Percentiles rank a stretch among this genome's conserved stretches.
phyloP scores from a whole-genome alignment of 2,329 filamentous ascomycete species.

The Paraphaeosphaeria sporulosa region DNA sequence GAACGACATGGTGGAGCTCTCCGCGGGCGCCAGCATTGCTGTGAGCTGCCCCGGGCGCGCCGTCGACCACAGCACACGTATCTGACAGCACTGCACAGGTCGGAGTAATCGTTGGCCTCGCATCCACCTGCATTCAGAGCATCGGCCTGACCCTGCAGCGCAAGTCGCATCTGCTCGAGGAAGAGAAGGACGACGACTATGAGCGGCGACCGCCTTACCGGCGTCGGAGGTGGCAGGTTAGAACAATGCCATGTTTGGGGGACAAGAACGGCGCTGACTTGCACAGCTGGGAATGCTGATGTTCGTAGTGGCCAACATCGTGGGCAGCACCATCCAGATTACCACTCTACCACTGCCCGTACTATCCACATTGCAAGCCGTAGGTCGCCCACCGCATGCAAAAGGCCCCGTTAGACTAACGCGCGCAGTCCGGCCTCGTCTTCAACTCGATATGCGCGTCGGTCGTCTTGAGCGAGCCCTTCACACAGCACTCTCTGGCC shows the following conservation, averaged over 20 bases:
- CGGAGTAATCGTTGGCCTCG: slow-evolving; percentile 88
- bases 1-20: slow-evolving; percentile 50
- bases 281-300: slow-evolving; percentile 84
- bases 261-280: slow-evolving; percentile 22
- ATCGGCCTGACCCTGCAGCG: slow-evolving; percentile 94
- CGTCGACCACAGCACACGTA: not conserved
- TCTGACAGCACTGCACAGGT: slow-evolving; percentile 63
- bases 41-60: slow-evolving; percentile 37
- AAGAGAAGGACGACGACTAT: slow-evolving; percentile 84
- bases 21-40: slow-evolving; percentile 51
- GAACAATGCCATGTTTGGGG: slow-evolving; percentile 11
- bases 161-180: slow-evolving; percentile 97
- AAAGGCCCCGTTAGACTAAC: slow-evolving; percentile 10
- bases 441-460: slow-evolving; percentile 99
- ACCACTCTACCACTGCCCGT: slow-evolving; percentile 94
- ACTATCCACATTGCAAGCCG: slow-evolving; percentile 89
- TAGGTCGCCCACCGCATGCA: slow-evolving; percentile 30
- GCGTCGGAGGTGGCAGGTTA: slow-evolving; percentile 86
- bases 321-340: slow-evolving; percentile 97
- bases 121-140: slow-evolving; percentile 95
- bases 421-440: slow-evolving; percentile 77
- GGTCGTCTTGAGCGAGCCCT: slow-evolving; percentile 89
- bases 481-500: slow-evolving; percentile 90
- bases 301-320: slow-evolving; percentile 92
- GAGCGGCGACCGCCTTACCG: slow-evolving; percentile 85